phyloP scores from a whole-genome alignment of 805 yeast genomes.

The Saccharomycopsis fibuligera region DNA sequence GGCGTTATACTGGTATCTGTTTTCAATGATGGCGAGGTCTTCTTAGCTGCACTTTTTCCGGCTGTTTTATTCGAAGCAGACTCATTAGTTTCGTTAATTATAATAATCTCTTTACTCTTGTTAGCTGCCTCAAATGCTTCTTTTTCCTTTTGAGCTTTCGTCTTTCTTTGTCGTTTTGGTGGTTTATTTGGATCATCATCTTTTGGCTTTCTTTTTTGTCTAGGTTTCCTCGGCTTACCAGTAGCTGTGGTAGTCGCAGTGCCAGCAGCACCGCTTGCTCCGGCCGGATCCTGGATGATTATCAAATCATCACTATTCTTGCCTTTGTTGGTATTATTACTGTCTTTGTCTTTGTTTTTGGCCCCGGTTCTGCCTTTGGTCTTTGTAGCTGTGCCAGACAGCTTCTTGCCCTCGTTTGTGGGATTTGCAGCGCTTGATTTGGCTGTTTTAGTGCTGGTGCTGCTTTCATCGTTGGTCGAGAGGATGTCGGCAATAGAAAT shows the following conservation, averaged over 20 bases:
- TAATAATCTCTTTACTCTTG: background rate
- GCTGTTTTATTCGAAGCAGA: background rate
- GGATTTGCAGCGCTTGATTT: background rate
- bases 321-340: background rate
- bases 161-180: constrained; percentile 7
- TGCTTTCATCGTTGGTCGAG: background rate
- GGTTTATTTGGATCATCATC: constrained; percentile 7
- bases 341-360: background rate
- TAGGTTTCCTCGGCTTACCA: constrained; percentile 3
- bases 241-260: background rate
- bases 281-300: background rate
- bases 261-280: background rate
- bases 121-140: constrained; percentile 2
- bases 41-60: background rate
- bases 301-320: background rate
- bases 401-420: background rate
- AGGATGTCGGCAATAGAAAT: constrained; percentile 15
- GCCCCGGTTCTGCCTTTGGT: background rate
- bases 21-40: background rate
- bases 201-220: background rate
- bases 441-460: background rate
- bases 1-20: background rate
- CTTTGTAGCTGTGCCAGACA: background rate
- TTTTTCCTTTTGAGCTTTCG: constrained; percentile 10
- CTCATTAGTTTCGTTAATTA: background rate